phyloP scores from a whole-genome alignment of 2,329 filamentous ascomycete genomes.

The Sporothrix variecibatus region DNA sequence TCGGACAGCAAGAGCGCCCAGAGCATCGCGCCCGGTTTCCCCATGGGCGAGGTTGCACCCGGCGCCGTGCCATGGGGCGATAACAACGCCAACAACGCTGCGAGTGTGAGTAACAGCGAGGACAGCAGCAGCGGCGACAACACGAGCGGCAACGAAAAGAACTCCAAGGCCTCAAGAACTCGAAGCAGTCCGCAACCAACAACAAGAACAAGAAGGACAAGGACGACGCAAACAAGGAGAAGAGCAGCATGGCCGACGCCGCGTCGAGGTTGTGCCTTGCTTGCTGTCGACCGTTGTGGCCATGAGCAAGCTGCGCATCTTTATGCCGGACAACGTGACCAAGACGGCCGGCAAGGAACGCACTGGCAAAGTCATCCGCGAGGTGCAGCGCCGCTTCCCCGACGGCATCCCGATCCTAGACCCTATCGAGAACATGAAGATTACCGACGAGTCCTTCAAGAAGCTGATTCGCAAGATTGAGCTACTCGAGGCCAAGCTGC shows the following conservation, averaged over 20 bases:
- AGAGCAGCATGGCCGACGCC: constrained; percentile 36
- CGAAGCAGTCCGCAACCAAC: background rate
- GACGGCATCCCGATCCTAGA: constrained; percentile 89
- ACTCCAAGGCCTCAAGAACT: background rate
- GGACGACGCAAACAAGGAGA: constrained; percentile 6
- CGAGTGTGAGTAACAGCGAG: background rate
- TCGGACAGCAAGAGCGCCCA: constrained; percentile 50
- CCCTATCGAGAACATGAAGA: constrained; percentile 94
- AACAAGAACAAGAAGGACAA: background rate
- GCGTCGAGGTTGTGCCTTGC: constrained; percentile 82
- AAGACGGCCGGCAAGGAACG: constrained; percentile 65
- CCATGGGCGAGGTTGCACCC: constrained; percentile 55
- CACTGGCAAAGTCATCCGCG: constrained; percentile 69
- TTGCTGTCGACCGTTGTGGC: constrained; percentile 82
- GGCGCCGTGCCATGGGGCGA: constrained; percentile 61
- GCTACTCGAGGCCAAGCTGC: constrained; percentile 84
- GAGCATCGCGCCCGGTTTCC: constrained; percentile 44
- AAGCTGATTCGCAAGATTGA: constrained; percentile 94
- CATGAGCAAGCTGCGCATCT: constrained; percentile 80
- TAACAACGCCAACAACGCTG: background rate
- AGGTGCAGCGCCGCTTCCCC: constrained; percentile 84
- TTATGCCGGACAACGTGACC: constrained; percentile 76
- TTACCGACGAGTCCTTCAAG: constrained; percentile 90
- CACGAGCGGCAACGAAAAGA: constrained; percentile 17
- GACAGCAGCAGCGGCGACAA: constrained; percentile 13